Evolutionary conservation across 164 flowering plant species (phyloP).

Genomic region (Houttuynia cordata): DNA sequence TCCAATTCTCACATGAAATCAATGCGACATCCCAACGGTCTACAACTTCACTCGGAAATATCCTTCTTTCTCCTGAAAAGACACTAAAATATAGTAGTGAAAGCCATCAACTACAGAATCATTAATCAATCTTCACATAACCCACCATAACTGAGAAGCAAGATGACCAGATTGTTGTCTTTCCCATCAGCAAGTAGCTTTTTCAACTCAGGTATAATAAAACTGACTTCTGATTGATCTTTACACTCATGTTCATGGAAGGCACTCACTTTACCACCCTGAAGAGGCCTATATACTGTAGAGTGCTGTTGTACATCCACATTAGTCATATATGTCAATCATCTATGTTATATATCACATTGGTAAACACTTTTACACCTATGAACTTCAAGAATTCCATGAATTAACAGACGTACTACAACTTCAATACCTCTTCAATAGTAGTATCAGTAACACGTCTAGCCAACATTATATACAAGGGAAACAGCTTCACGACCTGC

Average conservation of each 20-base stretch:
- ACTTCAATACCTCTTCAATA: conserved; percentile 38
- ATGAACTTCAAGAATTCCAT: background rate
- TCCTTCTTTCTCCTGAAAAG: conserved; percentile 28
- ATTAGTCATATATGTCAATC: background rate
- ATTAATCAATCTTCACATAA: background rate
- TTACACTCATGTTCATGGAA: conserved; percentile 27
- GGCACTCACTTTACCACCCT: conserved; percentile 33
- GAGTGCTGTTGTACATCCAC: conserved; percentile 24
- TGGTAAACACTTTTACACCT: background rate
- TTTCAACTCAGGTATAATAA: conserved; percentile 59
- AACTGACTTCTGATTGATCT: conserved; percentile 37
- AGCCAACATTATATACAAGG: conserved; percentile 53
- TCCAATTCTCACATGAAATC: conserved; percentile 17
- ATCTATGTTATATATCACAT: background rate
- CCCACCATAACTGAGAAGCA: conserved; percentile 67
- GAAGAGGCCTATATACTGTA: conserved; percentile 32
- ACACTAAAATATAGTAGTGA: background rate
- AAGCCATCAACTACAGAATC: background rate
- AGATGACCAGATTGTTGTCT: conserved; percentile 41
- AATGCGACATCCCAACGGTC: conserved; percentile 17
- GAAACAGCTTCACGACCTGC: conserved; percentile 37
- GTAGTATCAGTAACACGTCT: conserved; percentile 34
- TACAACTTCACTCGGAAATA: conserved; percentile 12
- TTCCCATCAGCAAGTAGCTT: conserved; percentile 45
- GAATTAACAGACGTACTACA: background rate